Base-by-base conservation (phyloP, 805 yeast species). In the Cyberlindnera subsufficiens region DNA sequence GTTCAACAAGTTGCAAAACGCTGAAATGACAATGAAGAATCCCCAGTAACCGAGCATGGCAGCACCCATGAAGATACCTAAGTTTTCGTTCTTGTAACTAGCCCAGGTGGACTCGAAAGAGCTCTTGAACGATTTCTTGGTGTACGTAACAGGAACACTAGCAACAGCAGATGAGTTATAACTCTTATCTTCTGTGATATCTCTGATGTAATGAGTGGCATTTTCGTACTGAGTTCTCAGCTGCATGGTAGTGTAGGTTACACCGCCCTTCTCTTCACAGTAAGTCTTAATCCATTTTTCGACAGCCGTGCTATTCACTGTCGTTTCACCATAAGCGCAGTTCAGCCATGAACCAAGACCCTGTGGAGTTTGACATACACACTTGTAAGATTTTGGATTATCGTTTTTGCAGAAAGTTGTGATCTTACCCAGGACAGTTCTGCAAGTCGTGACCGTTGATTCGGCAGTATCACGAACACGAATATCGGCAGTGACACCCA, bases 1-100 rank as follows among this genome's bases (percentile, higher is more conserved):
- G 45, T 47, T 46, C 18, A 46, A n/a, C 29, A 53, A 29, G 42
- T 55, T 56, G 48, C 49, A 50, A 14, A 74, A 17, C 1, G 69
- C 67, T 4, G 75, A 67, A 19, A 70, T 25, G 1, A 77, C 35
- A 42, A 75, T 51, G 34, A 78, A 59, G 2, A 65, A 39, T 4
- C 64, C 72, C 80, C 81, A 76, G 49, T 71, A 75, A 0, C 74
- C 72, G 17, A 78, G 42, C 31, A 69, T 48, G 2, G 68, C 77
- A 11, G 68, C 61, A 35, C 76, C 82, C 53, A 71, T 60, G 45
- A 60, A 66, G 25, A 74, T 65, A 3, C 80, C 72, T 17, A 61
- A 61, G 42, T 66, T 67, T 6, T 57, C 38, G 45, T 68, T 71
- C 14, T 58, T 54, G 38, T 46, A 67, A 54, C 73, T 61, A 30